phyloP scores from a whole-genome alignment of 163 green algal genomes.

The Scenedesmus sp. region DNA sequence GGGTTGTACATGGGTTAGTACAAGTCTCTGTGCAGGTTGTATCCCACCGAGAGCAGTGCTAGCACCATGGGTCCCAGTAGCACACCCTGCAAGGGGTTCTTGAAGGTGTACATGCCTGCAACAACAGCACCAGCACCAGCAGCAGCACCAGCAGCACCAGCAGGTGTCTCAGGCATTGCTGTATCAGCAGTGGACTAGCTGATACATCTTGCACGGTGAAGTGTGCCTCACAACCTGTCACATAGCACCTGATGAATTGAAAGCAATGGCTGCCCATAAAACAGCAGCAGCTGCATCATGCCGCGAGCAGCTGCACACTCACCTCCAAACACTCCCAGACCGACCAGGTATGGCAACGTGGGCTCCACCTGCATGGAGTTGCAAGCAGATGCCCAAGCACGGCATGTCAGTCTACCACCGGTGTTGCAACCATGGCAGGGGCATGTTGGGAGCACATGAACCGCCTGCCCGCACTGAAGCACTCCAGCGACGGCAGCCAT shows the following conservation, averaged over 20 bases:
- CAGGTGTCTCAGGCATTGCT: background rate
- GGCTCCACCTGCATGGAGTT: constrained; percentile 55
- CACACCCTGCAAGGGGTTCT: constrained; percentile 72
- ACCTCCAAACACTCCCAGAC: constrained; percentile 71
- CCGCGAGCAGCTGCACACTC: background rate
- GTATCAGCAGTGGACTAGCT: background rate
- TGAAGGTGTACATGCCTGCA: constrained; percentile 69
- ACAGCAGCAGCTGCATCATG: background rate
- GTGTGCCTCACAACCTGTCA: background rate
- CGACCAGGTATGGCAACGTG: constrained; percentile 72
- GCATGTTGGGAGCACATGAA: too few relatives aligned
- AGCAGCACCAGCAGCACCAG: background rate
- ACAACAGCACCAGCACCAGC: too few relatives aligned
- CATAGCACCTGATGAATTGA: too few relatives aligned
- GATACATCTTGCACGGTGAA: background rate
- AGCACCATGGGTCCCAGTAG: constrained; percentile 77
- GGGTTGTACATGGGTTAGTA: too few relatives aligned
- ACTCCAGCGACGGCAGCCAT: too few relatives aligned
- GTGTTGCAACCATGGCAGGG: too few relatives aligned
- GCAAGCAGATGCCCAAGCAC: background rate
- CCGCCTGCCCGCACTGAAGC: too few relatives aligned
- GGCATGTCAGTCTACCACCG: too few relatives aligned
- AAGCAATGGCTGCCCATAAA: background rate
- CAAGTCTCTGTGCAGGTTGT: constrained; percentile 57
- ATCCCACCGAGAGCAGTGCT: constrained; percentile 60